Evolutionary conservation across 441 rosid genomes (phyloP).

Genomic region (Bocquillonia castaneifolia): DNA sequence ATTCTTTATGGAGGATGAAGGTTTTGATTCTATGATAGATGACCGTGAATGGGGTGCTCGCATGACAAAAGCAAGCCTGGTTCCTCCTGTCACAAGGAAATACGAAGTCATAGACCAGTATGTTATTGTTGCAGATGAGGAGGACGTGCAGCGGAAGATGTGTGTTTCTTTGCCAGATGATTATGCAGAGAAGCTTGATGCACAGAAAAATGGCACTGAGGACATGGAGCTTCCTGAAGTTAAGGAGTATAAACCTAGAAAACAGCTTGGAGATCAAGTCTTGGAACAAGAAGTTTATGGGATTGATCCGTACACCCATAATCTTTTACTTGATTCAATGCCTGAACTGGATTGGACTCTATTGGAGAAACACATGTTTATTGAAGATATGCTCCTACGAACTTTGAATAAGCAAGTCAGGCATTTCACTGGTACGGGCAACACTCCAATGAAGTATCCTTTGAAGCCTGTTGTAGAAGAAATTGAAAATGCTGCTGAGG

Average conservation of each 20-base stretch:
- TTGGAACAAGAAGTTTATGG: slow-evolving; percentile 99
- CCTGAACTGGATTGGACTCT: slow-evolving; percentile 83
- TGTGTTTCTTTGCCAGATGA: slow-evolving; percentile 92
- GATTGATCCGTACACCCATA: slow-evolving; percentile 95
- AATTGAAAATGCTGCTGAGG: slow-evolving; percentile 62
- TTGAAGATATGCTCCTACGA: slow-evolving; percentile 84
- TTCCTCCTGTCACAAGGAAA: slow-evolving; percentile 99
- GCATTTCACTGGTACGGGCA: slow-evolving; percentile 79
- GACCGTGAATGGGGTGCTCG: slow-evolving; percentile 99
- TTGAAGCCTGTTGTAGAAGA: slow-evolving; percentile 84
- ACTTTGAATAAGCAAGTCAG: slow-evolving; percentile 84
- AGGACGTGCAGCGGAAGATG: slow-evolving; percentile 87
- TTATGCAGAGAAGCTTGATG: slow-evolving; percentile 87
- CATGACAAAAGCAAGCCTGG: slow-evolving; percentile 95
- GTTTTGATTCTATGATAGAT: slow-evolving; percentile 57
- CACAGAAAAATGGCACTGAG: slow-evolving; percentile 84
- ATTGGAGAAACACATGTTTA: slow-evolving; percentile 69
- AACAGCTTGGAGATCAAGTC: slow-evolving; percentile 84
- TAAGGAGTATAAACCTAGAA: slow-evolving; percentile 91
- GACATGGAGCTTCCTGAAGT: slow-evolving; percentile 99
- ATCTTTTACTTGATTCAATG: slow-evolving; percentile 97
- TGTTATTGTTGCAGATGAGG: slow-evolving; percentile 83
- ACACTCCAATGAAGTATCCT: slow-evolving; percentile 86
- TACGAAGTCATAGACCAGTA: slow-evolving; percentile 89
- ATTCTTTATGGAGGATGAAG: slow-evolving; percentile 53